These are phyloP conservation scores for Cordyceps tenuipes DNA, from an alignment of 2,329 filamentous ascomycete species.

Conservation along the genomic window DNA sequence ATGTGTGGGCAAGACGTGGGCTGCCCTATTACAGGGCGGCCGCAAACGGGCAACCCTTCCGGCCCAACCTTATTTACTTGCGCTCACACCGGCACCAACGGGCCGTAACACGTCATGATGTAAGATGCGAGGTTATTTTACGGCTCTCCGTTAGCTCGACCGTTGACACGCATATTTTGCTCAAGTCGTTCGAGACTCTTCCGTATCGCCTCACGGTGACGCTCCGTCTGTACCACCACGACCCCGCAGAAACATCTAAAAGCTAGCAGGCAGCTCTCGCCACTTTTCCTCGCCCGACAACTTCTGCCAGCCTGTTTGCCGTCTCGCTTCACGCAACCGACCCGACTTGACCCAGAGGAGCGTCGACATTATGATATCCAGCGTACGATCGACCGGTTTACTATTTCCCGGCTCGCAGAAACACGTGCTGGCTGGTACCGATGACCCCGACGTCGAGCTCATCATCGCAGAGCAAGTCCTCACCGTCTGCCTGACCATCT, in stretches of 20 bases:
- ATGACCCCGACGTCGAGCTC: not conserved
- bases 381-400: not conserved
- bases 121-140: not conserved
- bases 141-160: not conserved
- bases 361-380: not conserved
- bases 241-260: conserved; percentile 6
- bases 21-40: not conserved
- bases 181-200: not conserved
- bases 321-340: not conserved
- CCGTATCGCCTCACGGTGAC: not conserved
- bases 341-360: not conserved
- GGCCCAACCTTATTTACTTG: not conserved
- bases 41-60: not conserved
- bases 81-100: not conserved
- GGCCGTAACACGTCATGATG: not conserved
- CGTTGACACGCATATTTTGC: not conserved
- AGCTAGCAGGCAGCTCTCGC: not conserved
- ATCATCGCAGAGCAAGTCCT: conserved; percentile 4
- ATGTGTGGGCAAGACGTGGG: too few relatives aligned
- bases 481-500: conserved; percentile 12
- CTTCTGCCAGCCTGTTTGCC: not conserved
- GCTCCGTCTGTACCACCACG: not conserved
- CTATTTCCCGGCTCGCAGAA: not conserved
- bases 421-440: not conserved
- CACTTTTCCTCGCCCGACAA: not conserved